Evolutionary conservation across 1,284 basidiomycete genomes (phyloP).

Genomic region (Waitea zeae): DNA sequence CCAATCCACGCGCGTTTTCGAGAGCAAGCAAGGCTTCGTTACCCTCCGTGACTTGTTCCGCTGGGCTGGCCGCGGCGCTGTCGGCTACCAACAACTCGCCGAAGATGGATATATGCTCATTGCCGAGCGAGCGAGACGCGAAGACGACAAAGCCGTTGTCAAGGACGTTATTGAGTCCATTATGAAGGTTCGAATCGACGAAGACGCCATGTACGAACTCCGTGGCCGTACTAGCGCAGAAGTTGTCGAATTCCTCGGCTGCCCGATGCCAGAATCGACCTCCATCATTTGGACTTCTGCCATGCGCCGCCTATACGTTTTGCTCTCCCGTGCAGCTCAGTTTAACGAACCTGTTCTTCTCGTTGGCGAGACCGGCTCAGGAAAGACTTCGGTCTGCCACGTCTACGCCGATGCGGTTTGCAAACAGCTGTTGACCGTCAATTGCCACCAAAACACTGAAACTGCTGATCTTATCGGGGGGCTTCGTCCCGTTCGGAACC

Average conservation of each 20-base stretch:
- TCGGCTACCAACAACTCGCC: constrained; percentile 85
- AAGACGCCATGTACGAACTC: constrained; percentile 49
- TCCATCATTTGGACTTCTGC: constrained; percentile 81
- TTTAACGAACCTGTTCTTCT: constrained; percentile 93
- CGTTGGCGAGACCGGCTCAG: constrained; percentile 97
- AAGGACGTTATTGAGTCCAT: constrained; percentile 85
- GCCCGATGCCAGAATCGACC: constrained; percentile 29
- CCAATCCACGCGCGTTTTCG: constrained; percentile 85
- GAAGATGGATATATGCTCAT: constrained; percentile 97
- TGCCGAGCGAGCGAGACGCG: constrained; percentile 75
- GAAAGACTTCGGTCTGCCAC: constrained; percentile 96
- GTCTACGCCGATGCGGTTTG: constrained; percentile 58
- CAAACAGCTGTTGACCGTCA: constrained; percentile 61
- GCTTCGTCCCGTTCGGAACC: constrained; percentile 84
- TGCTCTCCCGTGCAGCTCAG: constrained; percentile 70
- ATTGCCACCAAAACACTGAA: constrained; percentile 99
- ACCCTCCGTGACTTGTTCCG: constrained; percentile 95
- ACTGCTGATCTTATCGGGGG: constrained; percentile 95
- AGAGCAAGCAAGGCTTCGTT: constrained; percentile 94
- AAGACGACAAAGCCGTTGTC: constrained; percentile 79
- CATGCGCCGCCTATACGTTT: constrained; percentile 80
- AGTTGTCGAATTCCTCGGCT: constrained; percentile 31
- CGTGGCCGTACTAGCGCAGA: constrained; percentile 25
- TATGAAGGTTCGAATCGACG: constrained; percentile 81
- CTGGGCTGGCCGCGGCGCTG: constrained; percentile 85